Conservation (phyloP, 331 rosid species). For the Prunus yedoensis region DNA sequence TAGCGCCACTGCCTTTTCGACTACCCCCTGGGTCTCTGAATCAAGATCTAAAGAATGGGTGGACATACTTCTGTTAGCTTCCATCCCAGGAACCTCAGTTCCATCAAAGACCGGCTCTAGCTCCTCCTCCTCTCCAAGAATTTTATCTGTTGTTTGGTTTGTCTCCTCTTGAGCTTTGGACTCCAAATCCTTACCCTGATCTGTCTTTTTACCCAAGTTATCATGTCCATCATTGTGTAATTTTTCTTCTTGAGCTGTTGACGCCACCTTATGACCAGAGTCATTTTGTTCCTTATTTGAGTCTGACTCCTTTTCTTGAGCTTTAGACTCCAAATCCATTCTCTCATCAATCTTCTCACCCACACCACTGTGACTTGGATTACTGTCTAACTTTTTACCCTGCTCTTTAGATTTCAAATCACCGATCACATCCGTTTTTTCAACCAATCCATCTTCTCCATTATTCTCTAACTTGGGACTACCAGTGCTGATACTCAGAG, state of each 20-base stretch:
- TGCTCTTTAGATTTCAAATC: slow-evolving; percentile 26
- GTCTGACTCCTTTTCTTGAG: slow-evolving; percentile 9
- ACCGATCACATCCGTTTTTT: slow-evolving; percentile 29
- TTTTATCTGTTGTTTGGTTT: slow-evolving; percentile 39
- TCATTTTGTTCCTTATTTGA: not conserved
- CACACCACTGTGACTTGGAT: slow-evolving; percentile 1
- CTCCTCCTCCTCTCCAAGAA: slow-evolving; percentile 49
- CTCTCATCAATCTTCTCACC: slow-evolving; percentile 9
- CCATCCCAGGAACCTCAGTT: slow-evolving; percentile 70
- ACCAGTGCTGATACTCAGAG: slow-evolving; percentile 30
- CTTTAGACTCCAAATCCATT: slow-evolving; percentile 9
- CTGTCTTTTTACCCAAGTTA: not conserved
- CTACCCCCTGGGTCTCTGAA: slow-evolving; percentile 60
- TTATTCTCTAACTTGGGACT: slow-evolving; percentile 22
- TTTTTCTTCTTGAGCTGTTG: slow-evolving; percentile 15
- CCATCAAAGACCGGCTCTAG: slow-evolving; percentile 85
- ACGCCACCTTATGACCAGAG: slow-evolving; percentile 6
- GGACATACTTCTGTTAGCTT: slow-evolving; percentile 50
- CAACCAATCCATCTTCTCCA: slow-evolving; percentile 28
- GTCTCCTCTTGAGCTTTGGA: slow-evolving; percentile 17
- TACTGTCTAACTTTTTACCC: slow-evolving; percentile 16
- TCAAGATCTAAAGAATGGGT: slow-evolving; percentile 46
- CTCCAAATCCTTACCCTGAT: slow-evolving; percentile 11
- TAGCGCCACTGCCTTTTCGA: slow-evolving; percentile 71
- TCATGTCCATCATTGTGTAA: not conserved